Evolutionary conservation across 1,284 basidiomycete species (phyloP).

Genomic region (Paramarasmius palmivorus): DNA sequence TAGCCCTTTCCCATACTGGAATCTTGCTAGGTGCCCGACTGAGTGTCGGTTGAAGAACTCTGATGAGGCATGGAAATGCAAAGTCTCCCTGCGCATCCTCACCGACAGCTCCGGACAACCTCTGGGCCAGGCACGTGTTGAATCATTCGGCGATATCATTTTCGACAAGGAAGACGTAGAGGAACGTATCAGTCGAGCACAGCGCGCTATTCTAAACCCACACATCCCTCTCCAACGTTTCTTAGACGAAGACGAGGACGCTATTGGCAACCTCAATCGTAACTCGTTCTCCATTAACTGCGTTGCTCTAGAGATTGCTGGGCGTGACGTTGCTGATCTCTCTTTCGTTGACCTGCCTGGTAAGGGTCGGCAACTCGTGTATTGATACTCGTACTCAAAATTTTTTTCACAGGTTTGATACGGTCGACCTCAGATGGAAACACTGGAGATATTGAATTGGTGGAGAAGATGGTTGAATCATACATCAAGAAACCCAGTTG

Average conservation of each 20-base stretch:
- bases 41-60: slow-evolving; percentile 62
- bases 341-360: slow-evolving; percentile 76
- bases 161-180: slow-evolving; percentile 55
- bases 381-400: not conserved
- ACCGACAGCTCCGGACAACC: slow-evolving; percentile 45
- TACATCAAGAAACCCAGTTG: slow-evolving; percentile 68
- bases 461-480: slow-evolving; percentile 56
- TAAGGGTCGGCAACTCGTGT: slow-evolving; percentile 24
- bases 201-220: slow-evolving; percentile 72
- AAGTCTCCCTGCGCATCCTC: slow-evolving; percentile 54
- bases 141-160: slow-evolving; percentile 56
- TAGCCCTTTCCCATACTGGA: not conserved
- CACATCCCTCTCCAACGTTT: slow-evolving; percentile 31
- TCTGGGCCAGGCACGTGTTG: slow-evolving; percentile 39
- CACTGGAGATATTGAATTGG: slow-evolving; percentile 57
- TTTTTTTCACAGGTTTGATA: slow-evolving; percentile 53
- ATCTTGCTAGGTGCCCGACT: slow-evolving; percentile 59
- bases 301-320: slow-evolving; percentile 67
- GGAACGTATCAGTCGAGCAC: slow-evolving; percentile 66
- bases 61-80: slow-evolving; percentile 55
- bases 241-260: slow-evolving; percentile 33
- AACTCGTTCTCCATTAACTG: slow-evolving; percentile 58
- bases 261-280: slow-evolving; percentile 19
- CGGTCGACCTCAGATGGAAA: slow-evolving; percentile 54
- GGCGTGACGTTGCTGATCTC: slow-evolving; percentile 67